Percentiles rank a stretch among this genome's conserved stretches.
These are phyloP conservation scores for Wickerhamomyces mucosus DNA, from an alignment of 805 yeast genomes.

Conservation along the genomic window DNA sequence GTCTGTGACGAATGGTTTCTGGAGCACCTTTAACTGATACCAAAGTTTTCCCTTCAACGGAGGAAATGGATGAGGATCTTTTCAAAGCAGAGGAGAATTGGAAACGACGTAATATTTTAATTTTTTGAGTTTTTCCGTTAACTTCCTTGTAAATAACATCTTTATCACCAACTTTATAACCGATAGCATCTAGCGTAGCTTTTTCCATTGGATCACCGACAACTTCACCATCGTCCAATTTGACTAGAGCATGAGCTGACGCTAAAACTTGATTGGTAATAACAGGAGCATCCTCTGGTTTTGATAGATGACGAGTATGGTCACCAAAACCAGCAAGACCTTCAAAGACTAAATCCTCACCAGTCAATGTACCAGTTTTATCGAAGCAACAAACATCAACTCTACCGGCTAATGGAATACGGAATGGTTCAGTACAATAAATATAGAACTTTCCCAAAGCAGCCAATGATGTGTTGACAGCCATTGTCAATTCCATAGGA, in stretches of 20 bases:
- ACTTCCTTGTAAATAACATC: conserved; percentile 51
- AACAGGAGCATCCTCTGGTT: conserved; percentile 54
- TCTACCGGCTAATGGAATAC: conserved; percentile 97
- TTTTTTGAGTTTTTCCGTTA: conserved; percentile 30
- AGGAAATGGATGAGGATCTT: conserved; percentile 83
- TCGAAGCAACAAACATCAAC: conserved; percentile 98
- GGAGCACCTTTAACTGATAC: conserved; percentile 98
- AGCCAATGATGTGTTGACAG: conserved; percentile 85
- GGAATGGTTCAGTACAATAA: conserved; percentile 96
- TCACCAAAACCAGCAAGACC: conserved; percentile 78
- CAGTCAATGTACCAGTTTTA: conserved; percentile 96
- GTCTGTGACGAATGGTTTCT: conserved; percentile 80
- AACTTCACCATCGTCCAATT: conserved; percentile 90
- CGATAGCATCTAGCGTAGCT: conserved; percentile 81
- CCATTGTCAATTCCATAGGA: conserved; percentile 98
- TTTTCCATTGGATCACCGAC: conserved; percentile 99
- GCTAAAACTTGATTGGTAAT: conserved; percentile 71
- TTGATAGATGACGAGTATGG: conserved; percentile 45
- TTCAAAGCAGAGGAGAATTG: conserved; percentile 94
- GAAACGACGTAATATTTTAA: conserved; percentile 82
- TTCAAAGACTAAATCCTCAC: conserved; percentile 92
- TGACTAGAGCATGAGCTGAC: conserved; percentile 92
- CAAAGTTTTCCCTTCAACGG: conserved; percentile 44
- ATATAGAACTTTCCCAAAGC: conserved; percentile 82
- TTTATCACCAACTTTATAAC: conserved; percentile 75